A percentile compares a stretch with the other conserved stretches of the same genome.
Conservation (phyloP, 345 rosid genomes). For the Euclidium syriacum region DNA sequence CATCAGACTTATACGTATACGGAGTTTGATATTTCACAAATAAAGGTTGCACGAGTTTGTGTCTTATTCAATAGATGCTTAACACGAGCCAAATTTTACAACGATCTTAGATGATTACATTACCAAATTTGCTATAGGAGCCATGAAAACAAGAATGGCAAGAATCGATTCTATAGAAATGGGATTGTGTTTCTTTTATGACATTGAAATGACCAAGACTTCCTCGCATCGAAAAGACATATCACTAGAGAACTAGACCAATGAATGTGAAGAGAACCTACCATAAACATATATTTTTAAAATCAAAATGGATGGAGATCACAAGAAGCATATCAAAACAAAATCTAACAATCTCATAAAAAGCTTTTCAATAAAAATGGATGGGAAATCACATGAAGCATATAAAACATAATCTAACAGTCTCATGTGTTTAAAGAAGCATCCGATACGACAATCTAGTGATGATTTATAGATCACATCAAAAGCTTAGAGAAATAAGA, state of each 20-base stretch:
- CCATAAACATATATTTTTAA: neutral
- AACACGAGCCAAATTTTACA: constrained; percentile 12
- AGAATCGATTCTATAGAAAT: constrained; percentile 6
- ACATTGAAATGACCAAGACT: constrained; percentile 7
- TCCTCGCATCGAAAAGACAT: constrained; percentile 14
- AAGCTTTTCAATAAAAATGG: constrained; percentile 15
- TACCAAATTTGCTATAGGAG: constrained; percentile 22
- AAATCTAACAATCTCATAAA: constrained; percentile 33
- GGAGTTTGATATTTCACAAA: constrained; percentile 6
- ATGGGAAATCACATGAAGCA: constrained; percentile 2
- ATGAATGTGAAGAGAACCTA: constrained; percentile 7
- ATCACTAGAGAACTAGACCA: constrained; percentile 1
- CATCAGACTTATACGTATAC: constrained; percentile 15
- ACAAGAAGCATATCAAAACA: constrained; percentile 30
- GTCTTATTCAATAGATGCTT: constrained; percentile 19
- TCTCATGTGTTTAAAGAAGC: constrained; percentile 26
- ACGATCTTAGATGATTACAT: constrained; percentile 13
- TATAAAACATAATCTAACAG: constrained; percentile 32
- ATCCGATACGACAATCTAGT: constrained; percentile 24
- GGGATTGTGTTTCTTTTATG: constrained; percentile 11
- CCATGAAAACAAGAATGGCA: constrained; percentile 21
- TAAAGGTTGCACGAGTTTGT: neutral
- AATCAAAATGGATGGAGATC: constrained; percentile 20
- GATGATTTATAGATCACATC: constrained; percentile 12
- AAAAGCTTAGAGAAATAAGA: constrained; percentile 18